Percentiles rank a stretch among this genome's conserved stretches.
Conservation (phyloP, 805 yeast species). For the Phaffomyces antillensis region DNA sequence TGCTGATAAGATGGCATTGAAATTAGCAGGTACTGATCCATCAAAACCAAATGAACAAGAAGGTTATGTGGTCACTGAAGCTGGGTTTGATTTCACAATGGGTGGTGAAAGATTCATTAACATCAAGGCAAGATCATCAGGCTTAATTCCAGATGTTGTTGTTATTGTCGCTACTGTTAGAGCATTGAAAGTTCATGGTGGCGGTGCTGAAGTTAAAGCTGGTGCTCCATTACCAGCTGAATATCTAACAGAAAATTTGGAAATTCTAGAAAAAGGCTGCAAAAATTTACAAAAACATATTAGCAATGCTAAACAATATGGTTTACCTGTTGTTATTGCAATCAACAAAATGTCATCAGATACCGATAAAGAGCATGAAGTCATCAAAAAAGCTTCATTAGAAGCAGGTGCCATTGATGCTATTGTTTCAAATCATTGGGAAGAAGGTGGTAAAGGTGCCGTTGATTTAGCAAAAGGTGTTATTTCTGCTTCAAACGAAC, state of each 20-base stretch:
- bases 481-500: slow-evolving; percentile 54
- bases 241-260: slow-evolving; percentile 76
- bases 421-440: slow-evolving; percentile 90
- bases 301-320: slow-evolving; percentile 72
- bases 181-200: slow-evolving; percentile 96
- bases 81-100: slow-evolving; percentile 98
- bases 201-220: slow-evolving; percentile 94
- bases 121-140: slow-evolving; percentile 91
- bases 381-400: slow-evolving; percentile 71
- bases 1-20: slow-evolving; percentile 89
- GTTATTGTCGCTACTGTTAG: slow-evolving; percentile 94
- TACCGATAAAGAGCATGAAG: slow-evolving; percentile 69
- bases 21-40: slow-evolving; percentile 61
- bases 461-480: slow-evolving; percentile 78
- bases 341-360: slow-evolving; percentile 84
- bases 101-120: slow-evolving; percentile 97
- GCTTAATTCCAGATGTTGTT: slow-evolving; percentile 80
- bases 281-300: slow-evolving; percentile 89
- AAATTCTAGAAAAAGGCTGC: slow-evolving; percentile 70
- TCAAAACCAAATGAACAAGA: slow-evolving; percentile 38
- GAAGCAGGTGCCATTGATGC: slow-evolving; percentile 94
- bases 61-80: slow-evolving; percentile 94
- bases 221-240: slow-evolving; percentile 81
- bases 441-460: slow-evolving; percentile 91
- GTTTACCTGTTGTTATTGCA: slow-evolving; percentile 91